Evolutionary conservation across 2,329 filamentous ascomycete species (phyloP).

Genomic region (Apiospora malaysiana): DNA sequence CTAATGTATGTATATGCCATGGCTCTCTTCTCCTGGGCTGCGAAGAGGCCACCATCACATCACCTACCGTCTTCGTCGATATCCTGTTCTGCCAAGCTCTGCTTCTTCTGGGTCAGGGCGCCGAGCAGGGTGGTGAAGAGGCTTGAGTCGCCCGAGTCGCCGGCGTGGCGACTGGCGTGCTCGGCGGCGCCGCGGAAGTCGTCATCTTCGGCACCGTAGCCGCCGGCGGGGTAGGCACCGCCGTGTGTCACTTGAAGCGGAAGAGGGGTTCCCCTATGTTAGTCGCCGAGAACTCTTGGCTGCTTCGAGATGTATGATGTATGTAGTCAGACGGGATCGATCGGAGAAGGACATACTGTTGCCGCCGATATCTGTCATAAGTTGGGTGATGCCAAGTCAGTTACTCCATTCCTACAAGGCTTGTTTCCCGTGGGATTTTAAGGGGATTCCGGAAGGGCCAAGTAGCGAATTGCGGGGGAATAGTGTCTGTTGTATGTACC

Average conservation of each 20-base stretch:
- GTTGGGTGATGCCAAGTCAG: background rate
- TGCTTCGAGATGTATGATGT: background rate
- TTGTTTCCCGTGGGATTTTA: background rate
- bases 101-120: conserved; percentile 56
- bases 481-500: conserved; percentile 25
- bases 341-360: conserved; percentile 32
- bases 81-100: conserved; percentile 51
- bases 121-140: conserved; percentile 57
- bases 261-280: background rate
- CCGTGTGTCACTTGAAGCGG: conserved; percentile 36
- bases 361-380: conserved; percentile 31
- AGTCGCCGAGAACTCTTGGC: background rate
- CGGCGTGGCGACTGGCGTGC: conserved; percentile 53
- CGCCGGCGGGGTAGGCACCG: conserved; percentile 40
- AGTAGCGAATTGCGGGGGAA: conserved; percentile 25
- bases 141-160: conserved; percentile 51
- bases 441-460: conserved; percentile 6
- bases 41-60: background rate
- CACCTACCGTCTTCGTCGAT: conserved; percentile 56
- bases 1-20: too few relatives aligned
- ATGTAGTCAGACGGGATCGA: too few relatives aligned
- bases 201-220: conserved; percentile 49
- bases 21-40: background rate
- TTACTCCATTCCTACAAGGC: background rate
- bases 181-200: conserved; percentile 55